Base-by-base conservation (phyloP, 306 rosid species). In the Psophocarpus tetragonolobus region DNA sequence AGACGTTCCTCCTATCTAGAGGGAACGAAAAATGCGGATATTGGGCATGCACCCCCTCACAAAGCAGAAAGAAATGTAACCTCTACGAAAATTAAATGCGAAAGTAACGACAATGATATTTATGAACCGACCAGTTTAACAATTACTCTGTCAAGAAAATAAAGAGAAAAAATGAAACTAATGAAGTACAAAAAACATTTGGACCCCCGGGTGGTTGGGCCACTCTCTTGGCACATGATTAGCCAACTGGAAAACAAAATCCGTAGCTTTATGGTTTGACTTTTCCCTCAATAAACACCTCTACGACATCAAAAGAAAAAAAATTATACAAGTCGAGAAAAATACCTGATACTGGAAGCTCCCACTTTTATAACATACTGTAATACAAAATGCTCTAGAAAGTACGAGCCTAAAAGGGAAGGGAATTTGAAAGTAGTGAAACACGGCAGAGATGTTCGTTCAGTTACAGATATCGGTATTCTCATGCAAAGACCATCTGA, bases 301-400 rank as follows among this genome's bases (percentile, higher is more conserved):
- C 93, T 88, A 88, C 75, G 83, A 87, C 91, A 88, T 77, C 83
- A 73, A 83, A 80, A 75, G 9, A 57, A 68, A 65, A 65, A 67
- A 83, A 87, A 84, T 89, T 95, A 85, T 92, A 95, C 97, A 95
- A 77, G 94, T 92, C 91, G 47, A 86, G 74, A 70, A 87, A 87
- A 87, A 73, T 79, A 87, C 89, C 91, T 87, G 81, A 80, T 60
- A 82, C 85, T 78, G 88, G 86, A 81, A 88, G 78, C 87, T 84
- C 89, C 88, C 93, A 90, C 91, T 83, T 78, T 71, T 68, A 79
- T 82, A 87, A 84, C 86, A 85, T 79, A 83, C 73, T 80, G 96
- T 70, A 88, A 77, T 87, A 90, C 90, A 88, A 65, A 81, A 80
- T 71, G 78, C 86, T 81, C 85, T 63, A 73, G 29, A 50, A 60